Evolutionary conservation across 352 stramenopile species (phyloP).

Genomic region (Plasmopara halstedii): DNA sequence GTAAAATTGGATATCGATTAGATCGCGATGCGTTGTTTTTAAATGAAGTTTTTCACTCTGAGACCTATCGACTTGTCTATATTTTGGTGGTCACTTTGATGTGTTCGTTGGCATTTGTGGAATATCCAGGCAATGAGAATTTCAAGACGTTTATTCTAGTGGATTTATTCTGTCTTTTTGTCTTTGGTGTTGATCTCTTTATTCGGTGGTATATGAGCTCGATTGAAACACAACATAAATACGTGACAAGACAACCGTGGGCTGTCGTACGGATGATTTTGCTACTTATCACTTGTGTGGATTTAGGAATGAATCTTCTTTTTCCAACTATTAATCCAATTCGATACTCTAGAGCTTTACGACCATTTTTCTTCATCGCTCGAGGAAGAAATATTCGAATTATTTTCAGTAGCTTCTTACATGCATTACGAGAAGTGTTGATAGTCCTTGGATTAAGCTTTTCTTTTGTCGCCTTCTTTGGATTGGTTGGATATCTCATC

Average conservation of each 20-base stretch:
- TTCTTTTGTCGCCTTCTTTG: slow-evolving; percentile 76
- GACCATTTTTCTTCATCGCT: slow-evolving; percentile 77
- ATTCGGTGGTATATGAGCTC: slow-evolving; percentile 84
- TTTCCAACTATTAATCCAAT: slow-evolving; percentile 50
- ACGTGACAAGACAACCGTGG: slow-evolving; percentile 68
- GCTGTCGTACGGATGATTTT: slow-evolving; percentile 56
- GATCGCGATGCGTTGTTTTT: slow-evolving; percentile 59
- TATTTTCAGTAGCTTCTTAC: slow-evolving; percentile 77
- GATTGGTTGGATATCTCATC: slow-evolving; percentile 62
- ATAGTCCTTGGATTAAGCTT: slow-evolving; percentile 64
- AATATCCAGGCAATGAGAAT: slow-evolving; percentile 40
- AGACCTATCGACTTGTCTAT: slow-evolving; percentile 62
- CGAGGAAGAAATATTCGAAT: slow-evolving; percentile 74
- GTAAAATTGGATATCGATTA: slow-evolving; percentile 75
- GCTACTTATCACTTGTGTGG: slow-evolving; percentile 41
- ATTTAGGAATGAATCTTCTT: slow-evolving; percentile 41
- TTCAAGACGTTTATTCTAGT: slow-evolving; percentile 50
- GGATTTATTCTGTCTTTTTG: slow-evolving; percentile 52
- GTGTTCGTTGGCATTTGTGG: slow-evolving; percentile 58
- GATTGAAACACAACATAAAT: slow-evolving; percentile 66
- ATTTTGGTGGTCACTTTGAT: slow-evolving; percentile 59
- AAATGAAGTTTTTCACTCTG: slow-evolving; percentile 68
- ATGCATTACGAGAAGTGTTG: slow-evolving; percentile 60
- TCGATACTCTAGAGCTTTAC: slow-evolving; percentile 53
- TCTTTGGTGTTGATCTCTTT: slow-evolving; percentile 56